A percentile compares a stretch with the other conserved stretches of the same genome.
Evolutionary conservation across 2,329 filamentous ascomycete species (phyloP).

Genomic region (Amylocarpus encephaloides): DNA sequence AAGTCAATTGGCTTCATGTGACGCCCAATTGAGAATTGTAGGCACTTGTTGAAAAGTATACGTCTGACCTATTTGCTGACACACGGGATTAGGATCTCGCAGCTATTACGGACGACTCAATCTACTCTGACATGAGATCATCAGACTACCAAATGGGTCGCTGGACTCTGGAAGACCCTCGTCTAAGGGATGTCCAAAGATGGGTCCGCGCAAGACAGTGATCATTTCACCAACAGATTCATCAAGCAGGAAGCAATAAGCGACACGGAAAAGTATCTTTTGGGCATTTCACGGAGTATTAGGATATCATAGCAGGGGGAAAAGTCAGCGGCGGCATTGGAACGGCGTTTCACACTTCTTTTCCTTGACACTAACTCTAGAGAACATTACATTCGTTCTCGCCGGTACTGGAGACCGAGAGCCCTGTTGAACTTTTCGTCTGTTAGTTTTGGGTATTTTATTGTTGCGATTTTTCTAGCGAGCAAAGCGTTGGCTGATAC

Average conservation of each 20-base stretch:
- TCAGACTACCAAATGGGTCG: constrained; percentile 50
- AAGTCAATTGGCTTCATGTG: constrained; percentile 46
- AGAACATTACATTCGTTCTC: neutral
- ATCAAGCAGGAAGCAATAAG: too few relatives aligned
- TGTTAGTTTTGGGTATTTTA: neutral
- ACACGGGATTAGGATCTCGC: constrained; percentile 44
- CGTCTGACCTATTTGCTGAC: neutral
- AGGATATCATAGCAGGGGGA: neutral
- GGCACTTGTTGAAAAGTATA: constrained; percentile 26
- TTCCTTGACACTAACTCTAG: neutral
- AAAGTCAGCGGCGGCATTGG: constrained; percentile 10
- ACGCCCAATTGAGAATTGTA: constrained; percentile 52
- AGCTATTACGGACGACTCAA: constrained; percentile 50
- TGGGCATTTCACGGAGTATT: constrained; percentile 10
- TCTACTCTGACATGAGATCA: constrained; percentile 49
- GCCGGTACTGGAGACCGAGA: constrained; percentile 14
- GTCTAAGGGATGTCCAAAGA: constrained; percentile 48
- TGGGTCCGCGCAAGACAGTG: constrained; percentile 45
- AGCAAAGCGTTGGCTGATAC: constrained; percentile 17
- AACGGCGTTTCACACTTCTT: constrained; percentile 11
- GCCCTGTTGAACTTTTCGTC: neutral
- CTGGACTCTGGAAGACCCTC: constrained; percentile 59
- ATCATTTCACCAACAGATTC: neutral
- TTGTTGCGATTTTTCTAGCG: neutral
- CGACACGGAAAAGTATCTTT: neutral